phyloP scores from a whole-genome alignment of 306 rosid genomes.

The Dalbergia cochinchinensis region DNA sequence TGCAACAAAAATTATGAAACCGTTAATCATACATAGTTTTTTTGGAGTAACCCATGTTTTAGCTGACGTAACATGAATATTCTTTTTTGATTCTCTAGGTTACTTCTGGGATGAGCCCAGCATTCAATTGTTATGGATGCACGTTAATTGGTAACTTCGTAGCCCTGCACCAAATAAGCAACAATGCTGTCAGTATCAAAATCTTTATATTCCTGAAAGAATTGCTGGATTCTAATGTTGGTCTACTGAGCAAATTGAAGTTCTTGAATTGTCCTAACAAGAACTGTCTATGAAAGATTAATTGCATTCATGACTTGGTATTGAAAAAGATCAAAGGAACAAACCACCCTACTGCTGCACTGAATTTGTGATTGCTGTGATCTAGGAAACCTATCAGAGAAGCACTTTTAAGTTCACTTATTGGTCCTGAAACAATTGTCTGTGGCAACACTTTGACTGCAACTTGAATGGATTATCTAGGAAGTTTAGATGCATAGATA shows the following conservation, averaged over 20 bases:
- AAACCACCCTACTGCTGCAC: neutral
- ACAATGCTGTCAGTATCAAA: conserved; percentile 7
- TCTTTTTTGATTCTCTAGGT: conserved; percentile 60
- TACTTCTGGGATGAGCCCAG: conserved; percentile 93
- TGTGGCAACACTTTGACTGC: no score
- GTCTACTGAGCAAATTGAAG: neutral
- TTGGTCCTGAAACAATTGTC: no score
- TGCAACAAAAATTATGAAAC: neutral
- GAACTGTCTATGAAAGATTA: no score
- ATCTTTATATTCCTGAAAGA: neutral
- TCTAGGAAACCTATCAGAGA: no score
- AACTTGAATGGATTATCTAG: no score
- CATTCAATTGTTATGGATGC: conserved; percentile 85
- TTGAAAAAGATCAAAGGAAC: no score
- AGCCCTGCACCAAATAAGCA: conserved; percentile 18
- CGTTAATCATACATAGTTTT: neutral
- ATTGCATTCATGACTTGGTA: no score
- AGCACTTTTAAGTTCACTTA: no score
- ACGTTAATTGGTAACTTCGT: conserved; percentile 76
- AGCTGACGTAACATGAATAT: neutral
- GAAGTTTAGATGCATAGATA: no score
- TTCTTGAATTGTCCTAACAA: no score
- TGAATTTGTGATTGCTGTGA: neutral
- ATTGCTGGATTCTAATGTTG: conserved; percentile 30
- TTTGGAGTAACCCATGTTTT: conserved; percentile 6